Conservation (phyloP, 331 rosid species). For the Malus hybrid region DNA sequence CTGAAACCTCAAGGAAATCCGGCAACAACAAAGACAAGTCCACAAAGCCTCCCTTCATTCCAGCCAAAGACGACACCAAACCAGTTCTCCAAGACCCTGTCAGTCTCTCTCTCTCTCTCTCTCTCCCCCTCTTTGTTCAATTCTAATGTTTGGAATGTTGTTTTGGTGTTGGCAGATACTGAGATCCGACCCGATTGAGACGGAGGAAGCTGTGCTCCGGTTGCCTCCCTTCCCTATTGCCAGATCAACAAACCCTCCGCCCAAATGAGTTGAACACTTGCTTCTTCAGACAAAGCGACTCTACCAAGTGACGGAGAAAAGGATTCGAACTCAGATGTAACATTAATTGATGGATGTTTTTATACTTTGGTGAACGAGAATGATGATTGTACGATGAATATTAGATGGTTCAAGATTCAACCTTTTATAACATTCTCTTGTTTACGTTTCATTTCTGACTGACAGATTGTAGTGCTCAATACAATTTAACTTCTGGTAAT, state of each 20-base stretch:
- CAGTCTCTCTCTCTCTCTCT: constrained; percentile 9
- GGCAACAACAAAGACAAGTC: not conserved
- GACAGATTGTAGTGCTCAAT: too few relatives aligned
- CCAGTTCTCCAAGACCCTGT: constrained; percentile 94
- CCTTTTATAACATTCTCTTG: not conserved
- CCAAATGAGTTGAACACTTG: constrained; percentile 16
- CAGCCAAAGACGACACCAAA: constrained; percentile 80
- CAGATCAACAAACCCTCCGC: constrained; percentile 18
- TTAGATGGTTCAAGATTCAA: not conserved
- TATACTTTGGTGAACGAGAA: not conserved
- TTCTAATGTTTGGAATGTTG: not conserved
- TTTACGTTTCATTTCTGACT: too few relatives aligned
- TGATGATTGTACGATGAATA: not conserved
- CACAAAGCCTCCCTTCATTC: constrained; percentile 7
- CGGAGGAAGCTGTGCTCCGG: constrained; percentile 83
- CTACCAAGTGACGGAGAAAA: too few relatives aligned
- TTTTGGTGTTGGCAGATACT: constrained; percentile 44
- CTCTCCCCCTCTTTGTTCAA: not conserved
- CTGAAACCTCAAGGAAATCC: constrained; percentile 29
- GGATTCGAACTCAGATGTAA: not conserved
- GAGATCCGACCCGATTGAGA: constrained; percentile 84
- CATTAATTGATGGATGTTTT: not conserved
- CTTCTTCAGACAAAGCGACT: not conserved
- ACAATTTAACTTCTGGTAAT: not conserved
- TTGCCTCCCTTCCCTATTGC: constrained; percentile 51